Evolutionary conservation across 73 alveolate species (phyloP), one percentile per base, ranked within the genome.

Genomic region (Uronychia binucleata): DNA sequence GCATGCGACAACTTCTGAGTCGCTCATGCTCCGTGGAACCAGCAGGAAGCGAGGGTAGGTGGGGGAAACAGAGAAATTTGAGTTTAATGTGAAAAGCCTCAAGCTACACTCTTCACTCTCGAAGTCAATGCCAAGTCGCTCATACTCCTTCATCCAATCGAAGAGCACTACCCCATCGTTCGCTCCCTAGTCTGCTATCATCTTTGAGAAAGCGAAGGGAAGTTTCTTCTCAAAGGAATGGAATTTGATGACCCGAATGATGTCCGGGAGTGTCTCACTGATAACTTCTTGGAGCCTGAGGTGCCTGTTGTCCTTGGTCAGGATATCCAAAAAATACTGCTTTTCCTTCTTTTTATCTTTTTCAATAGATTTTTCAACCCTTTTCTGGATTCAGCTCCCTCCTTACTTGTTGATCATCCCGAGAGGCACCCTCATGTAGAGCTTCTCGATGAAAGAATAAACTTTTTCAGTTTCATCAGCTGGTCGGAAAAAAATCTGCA

Each of bases 11-110:
- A 95, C 67, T 74, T 86, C 90, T 33, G 88, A 77, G 59, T 93
- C 97, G 0, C 86, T 32, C 85, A 94, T 78, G 30, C 75, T n/a
- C 14, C 80, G 27, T 35, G 99, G 99, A 5, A 89, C 94, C 27
- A 96, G 92, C 74, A 92, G 90, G 59, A 92, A 77, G 28, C 86
- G 86, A 14, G 99, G 99, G 83, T 96, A 96, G 26, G 97, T 85
- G 28, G 90, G 93, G 83, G 98, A 93, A 11, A 92, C 33, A 33
- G 46, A 58, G 67, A 81, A 93, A 34, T 85, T 89, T 35, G 91
- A 77, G 28, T 59, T 77, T n/a, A n/a, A n/a, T 75, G 80, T 81
- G 58, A 86, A 35, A 59, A 86, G 83, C 33, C 1, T 26, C 11
- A 86, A 86, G 11, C n/a, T 32, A 75, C 30, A 80, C 26, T 1